phyloP scores from a whole-genome alignment of 768 basidiomycete genomes.

The Clitopilus hobsonii region DNA sequence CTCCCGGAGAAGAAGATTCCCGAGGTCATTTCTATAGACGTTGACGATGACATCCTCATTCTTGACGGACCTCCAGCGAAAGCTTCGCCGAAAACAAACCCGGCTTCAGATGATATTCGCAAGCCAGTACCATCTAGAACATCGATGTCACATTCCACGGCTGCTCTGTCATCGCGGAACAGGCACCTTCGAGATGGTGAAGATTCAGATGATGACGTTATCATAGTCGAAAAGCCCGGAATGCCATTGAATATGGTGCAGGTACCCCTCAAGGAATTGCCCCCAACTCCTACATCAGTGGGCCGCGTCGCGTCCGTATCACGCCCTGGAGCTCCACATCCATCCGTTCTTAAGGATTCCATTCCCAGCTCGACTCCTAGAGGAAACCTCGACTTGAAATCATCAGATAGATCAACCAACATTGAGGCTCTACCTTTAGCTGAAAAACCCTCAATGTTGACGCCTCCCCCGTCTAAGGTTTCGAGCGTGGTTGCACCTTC shows the following conservation, averaged over 20 bases:
- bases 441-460: too few species aligned
- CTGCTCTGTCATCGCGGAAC: neutral
- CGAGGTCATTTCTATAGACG: neutral
- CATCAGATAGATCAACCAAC: too few species aligned
- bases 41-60: neutral
- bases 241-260: neutral
- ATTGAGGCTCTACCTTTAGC: too few species aligned
- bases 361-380: too few species aligned
- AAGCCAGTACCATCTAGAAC: neutral
- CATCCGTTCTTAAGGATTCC: too few species aligned
- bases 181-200: neutral
- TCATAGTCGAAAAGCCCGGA: neutral
- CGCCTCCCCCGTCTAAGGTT: too few species aligned
- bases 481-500: too few species aligned
- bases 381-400: too few species aligned
- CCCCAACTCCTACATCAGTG: too few species aligned
- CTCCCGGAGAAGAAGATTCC: constrained; percentile 8
- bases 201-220: neutral
- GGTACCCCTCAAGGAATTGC: neutral
- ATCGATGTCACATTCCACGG: neutral
- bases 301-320: neutral
- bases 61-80: neutral
- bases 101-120: neutral
- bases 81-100: neutral
- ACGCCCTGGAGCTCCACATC: neutral